Base-by-base conservation (phyloP, 2,329 filamentous ascomycete genomes). In the Chaetomium olivaceum region DNA sequence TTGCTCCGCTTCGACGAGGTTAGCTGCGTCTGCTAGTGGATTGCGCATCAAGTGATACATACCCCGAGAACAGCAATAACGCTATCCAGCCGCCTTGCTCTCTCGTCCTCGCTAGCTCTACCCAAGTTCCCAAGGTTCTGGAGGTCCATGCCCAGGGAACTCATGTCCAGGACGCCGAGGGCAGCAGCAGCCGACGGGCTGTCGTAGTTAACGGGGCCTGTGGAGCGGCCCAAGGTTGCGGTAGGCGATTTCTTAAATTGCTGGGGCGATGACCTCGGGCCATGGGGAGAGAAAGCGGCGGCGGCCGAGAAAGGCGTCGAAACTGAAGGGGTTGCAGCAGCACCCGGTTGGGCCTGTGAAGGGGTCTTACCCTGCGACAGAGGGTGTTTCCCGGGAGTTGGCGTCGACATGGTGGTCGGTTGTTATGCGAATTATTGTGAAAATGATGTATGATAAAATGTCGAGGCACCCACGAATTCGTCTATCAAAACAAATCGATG, bases 231-330 rank as follows among this genome's bases (percentile, higher is more conserved):
- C 67, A 86, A 72, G 1, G 78, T 81, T 14, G 80, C 81, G 1
- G 79, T 80, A 7, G 85, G 86, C 7, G 86, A 88, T 72, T 87
- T 87, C 77, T 86, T 87, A 50, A 89, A 79, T 63, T 87, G 85
- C 74, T 89, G 86, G 4, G 87, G 87, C 61, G 87, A 89, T 9
- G 86, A 87, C 59, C 82, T 80, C 11, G 80, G 83, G 36, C 81
- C 85, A 31, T 78, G 80, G 4, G 87, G 87, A 2, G 87, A 88
- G 73, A 89, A 86, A 43, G 82, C 85, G n/a, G 82, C 80, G 1
- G 81, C 81, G 52, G 82, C 79, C 46, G 86, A 88, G 76, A 89
- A 89, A 16, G 87, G 87, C 1, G 87, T 89, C 43, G 87, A 89
- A 27, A 87, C 87, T n/a, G 87, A 86, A 16, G 87, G 87, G 6